Base-by-base conservation (phyloP, 495 filamentous ascomycete genomes). In the Haplographium delicatum region DNA sequence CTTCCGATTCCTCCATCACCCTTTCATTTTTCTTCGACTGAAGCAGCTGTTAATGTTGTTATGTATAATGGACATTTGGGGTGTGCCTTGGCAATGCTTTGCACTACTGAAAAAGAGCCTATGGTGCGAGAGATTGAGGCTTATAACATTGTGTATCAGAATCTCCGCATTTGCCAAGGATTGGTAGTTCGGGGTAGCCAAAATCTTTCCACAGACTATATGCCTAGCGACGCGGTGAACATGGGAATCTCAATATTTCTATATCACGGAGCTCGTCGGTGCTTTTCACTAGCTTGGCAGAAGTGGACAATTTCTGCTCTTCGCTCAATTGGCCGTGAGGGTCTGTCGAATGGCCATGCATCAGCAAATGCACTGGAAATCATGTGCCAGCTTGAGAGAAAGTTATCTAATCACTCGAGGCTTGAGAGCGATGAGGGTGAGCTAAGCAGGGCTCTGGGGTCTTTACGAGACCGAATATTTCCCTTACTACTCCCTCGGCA, bases 31-130 rank as follows among this genome's bases (percentile, higher is more conserved):
- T 18, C 28, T 1, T 55, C 45, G 16, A 50, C 22, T 33, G 52
- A 55, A 11, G 40, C 46, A 20, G 45, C 52, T 18, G 22, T 55
- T 4, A 55, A 55, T 49, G 24, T 49, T 44, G 38, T 30, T 11
- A 50, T 55, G 46, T 55, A 23, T 25, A 50, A 55, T 22, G 52
- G 20, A 13, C 50, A 55, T 23, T 18, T 55, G 10, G 46, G 37
- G 3, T 55, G 41, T 24, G 52, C 38, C 4, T 18, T 50, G 13
- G 46, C 52, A 15, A 55, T 55, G 52, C 39, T 55, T 31, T 23
- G 2, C 18, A 28, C 52, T 1, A 50, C 38, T 9, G 45, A 50
- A 8, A 10, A 30, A 15, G 39, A 49, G 22, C 27, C 44, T 19
- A 28, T 13, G 1, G 39, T 31, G 3, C 16, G 27, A 30, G 52